Conservation (phyloP, 169 alveolate genomes). For the Plasmodium cynomolgi region DNA sequence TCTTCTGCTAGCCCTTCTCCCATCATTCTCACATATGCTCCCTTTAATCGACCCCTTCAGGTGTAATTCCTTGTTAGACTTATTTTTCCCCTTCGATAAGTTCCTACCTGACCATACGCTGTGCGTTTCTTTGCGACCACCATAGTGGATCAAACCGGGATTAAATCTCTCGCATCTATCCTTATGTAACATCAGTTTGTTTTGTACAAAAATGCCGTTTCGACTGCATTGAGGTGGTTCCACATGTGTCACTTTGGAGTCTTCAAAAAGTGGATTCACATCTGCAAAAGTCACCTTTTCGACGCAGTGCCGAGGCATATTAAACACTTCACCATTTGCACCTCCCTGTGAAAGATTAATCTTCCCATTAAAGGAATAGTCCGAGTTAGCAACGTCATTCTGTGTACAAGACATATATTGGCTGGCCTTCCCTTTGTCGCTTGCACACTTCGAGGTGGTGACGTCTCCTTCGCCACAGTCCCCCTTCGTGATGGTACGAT, state of each 20-base stretch:
- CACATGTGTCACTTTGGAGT: background rate
- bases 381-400: background rate
- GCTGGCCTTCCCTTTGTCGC: background rate
- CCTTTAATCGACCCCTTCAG: background rate
- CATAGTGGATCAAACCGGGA: background rate
- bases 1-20: background rate
- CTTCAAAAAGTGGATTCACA: background rate
- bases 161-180: background rate
- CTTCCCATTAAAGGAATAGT: constrained; percentile 22
- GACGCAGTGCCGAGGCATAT: background rate
- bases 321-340: background rate
- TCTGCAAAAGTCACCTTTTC: background rate
- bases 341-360: background rate
- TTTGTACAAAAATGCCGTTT: background rate
- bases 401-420: background rate
- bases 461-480: background rate
- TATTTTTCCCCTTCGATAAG: background rate
- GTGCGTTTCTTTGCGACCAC: background rate
- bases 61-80: background rate
- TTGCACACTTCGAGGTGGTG: background rate
- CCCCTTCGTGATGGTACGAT: background rate
- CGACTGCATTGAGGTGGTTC: background rate
- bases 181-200: background rate
- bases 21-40: background rate
- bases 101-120: background rate